Percentiles rank a stretch among this genome's conserved stretches.
Evolutionary conservation across 495 filamentous ascomycete genomes (phyloP).

Genomic region (Xylaria grammica): DNA sequence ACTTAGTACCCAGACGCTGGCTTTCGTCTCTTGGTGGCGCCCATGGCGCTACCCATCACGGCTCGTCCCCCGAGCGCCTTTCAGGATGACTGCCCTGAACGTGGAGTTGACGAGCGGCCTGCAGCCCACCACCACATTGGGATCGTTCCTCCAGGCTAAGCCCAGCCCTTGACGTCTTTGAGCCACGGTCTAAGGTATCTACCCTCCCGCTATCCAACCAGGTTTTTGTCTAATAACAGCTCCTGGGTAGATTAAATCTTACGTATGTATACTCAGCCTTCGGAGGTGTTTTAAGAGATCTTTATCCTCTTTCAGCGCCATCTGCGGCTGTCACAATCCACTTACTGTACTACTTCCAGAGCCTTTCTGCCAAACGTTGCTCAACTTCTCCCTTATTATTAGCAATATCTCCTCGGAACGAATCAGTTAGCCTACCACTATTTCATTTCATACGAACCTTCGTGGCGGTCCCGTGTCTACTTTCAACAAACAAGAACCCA

Average conservation of each 20-base stretch:
- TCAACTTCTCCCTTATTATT: constrained; percentile 12
- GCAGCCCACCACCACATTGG: constrained; percentile 21
- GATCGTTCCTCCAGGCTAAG: constrained; percentile 17
- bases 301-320: constrained; percentile 19
- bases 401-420: constrained; percentile 2
- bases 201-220: constrained; percentile 1
- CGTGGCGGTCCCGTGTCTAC: not conserved
- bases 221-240: constrained; percentile 8
- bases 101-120: constrained; percentile 18
- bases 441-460: constrained; percentile 10
- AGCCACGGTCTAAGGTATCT: constrained; percentile 19
- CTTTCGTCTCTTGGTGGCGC: constrained; percentile 12
- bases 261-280: constrained; percentile 19
- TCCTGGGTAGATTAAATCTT: constrained; percentile 11
- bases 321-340: constrained; percentile 14
- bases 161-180: constrained; percentile 26
- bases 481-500: constrained; percentile 7
- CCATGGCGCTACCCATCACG: constrained; percentile 21
- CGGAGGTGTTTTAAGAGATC: constrained; percentile 1
- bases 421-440: not conserved
- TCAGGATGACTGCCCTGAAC: constrained; percentile 18
- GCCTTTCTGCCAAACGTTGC: not conserved
- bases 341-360: not conserved
- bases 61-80: constrained; percentile 19
- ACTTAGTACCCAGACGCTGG: constrained; percentile 11